Base-by-base conservation (phyloP, 2,329 filamentous ascomycete genomes). In the Fusarium staphyleae region DNA sequence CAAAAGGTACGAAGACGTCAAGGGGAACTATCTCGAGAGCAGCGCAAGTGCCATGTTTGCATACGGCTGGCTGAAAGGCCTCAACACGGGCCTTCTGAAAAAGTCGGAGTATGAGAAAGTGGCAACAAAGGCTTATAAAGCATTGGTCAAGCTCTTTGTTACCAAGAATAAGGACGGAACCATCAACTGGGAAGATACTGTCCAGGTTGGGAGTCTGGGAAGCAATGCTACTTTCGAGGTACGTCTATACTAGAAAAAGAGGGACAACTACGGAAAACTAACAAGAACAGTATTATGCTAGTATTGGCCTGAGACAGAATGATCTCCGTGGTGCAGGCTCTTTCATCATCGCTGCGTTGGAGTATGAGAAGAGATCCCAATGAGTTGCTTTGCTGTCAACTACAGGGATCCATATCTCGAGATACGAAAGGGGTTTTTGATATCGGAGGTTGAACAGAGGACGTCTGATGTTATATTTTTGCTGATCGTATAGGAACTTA, bases 21-120 rank as follows among this genome's bases (percentile, higher is more conserved):
- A 75, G 24, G 81, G 81, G 5, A 86, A 87, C 67, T 87, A 82
- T 65, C 81, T 87, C 41, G 81, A 87, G 69, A 81, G 79, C 32
- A 83, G 81, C 29, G 83, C 77, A 7, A 80, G 80, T 4, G 82
- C 81, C 8, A 83, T 86, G 78, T 85, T 85, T 55, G 73, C 76
- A 0, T 82, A 80, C 47, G 77, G 79, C 1, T 68, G 83, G 51
- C 66, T 84, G 4, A 78, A 75, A 55, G 82, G 67, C 2, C 4
- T 69, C 1, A 63, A 63, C n/a, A 39, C 49, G 11, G 69, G 69
- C 1, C 42, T 68, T 9, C 16, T 72, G 2, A 49, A 61, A 2
- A 32, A 55, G 13, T 24, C 33, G 1, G 39, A 52, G 3, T 70
- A 66, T 6, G 40, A 44, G 0, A 28, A 22, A 0, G 47, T 52